Percentiles rank a stretch among this genome's conserved stretches.
Conservation (phyloP, 148 eudicot species). For the Euryodendron excelsum region DNA sequence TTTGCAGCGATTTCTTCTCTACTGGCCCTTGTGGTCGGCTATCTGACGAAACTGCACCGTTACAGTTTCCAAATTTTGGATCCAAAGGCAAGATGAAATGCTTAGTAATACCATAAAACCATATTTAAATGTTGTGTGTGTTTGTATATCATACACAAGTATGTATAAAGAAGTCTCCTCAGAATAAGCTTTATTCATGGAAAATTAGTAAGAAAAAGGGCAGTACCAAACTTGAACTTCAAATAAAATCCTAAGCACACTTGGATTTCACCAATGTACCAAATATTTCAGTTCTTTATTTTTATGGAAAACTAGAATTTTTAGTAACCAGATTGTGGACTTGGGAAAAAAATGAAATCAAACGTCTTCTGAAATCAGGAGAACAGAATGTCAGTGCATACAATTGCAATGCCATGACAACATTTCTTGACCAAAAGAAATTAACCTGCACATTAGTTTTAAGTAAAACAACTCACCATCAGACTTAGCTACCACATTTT, state of each 20-base stretch:
- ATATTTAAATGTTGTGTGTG: background rate
- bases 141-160: background rate
- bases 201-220: background rate
- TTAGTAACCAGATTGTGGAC: background rate
- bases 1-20: conserved; percentile 42
- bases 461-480: conserved; percentile 43
- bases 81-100: background rate
- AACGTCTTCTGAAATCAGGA: background rate
- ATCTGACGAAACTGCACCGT: conserved; percentile 34
- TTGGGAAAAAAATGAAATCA: background rate
- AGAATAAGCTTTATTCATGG: no score
- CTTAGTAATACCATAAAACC: background rate
- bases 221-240: background rate
- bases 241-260: background rate
- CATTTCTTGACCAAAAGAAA: background rate
- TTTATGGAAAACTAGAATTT: background rate
- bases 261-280: background rate
- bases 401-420: background rate
- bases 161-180: background rate
- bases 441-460: background rate
- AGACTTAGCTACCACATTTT: conserved; percentile 40
- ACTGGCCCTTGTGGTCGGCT: conserved; percentile 32
- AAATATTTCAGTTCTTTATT: background rate
- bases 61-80: background rate
- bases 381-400: background rate